Evolutionary conservation across 225 moss, liverwort and hornwort genomes (phyloP), one percentile per base, ranked within the genome.

Genomic region (Ulota crispa): DNA sequence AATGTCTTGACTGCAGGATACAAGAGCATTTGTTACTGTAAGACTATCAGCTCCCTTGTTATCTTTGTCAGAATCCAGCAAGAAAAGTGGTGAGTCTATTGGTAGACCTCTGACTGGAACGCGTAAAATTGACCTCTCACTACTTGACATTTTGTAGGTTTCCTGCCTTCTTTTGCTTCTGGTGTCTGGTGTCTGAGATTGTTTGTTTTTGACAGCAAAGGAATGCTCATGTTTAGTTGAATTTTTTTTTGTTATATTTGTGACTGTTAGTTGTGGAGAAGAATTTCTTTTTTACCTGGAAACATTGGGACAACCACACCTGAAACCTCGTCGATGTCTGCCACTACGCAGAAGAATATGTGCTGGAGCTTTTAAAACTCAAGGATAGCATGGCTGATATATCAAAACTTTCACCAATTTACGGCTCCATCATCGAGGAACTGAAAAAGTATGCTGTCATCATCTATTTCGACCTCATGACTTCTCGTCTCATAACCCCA

Each of bases 331-430:
- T 28, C 64, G 73, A 31, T 56, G 45, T 76, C 32, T 78, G 47
- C 80, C 28, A 20, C 67, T 84, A 57, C 83, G 87, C 91, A 91
- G 88, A 79, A 23, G 78, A 78, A 66, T 89, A 63, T 59, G 64
- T 88, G 64, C 70, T 91, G 83, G 74, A 87, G 43, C 78, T 91
- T 68, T 78, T 50, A 21, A 80, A 87, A 26, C 73, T 88, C 64
- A 77, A 75, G 80, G 79, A 80, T 28, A 86, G 79, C 64, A 71
- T 85, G 57, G 24, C 12, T 30, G 64, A 69, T 54, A 91, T 91
- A 80, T 81, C 63, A 41, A 53, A 80, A 37, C 52, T 89, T 34
- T 91, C 91, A 31, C 71, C 76, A 28, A 27, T 28, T 39, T 88
- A 80, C 75, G 74, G 67, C 70, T 54, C 37, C 30, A 62, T 91